Evolutionary conservation across 805 yeast genomes (phyloP).

Genomic region (Candida suzukii): DNA sequence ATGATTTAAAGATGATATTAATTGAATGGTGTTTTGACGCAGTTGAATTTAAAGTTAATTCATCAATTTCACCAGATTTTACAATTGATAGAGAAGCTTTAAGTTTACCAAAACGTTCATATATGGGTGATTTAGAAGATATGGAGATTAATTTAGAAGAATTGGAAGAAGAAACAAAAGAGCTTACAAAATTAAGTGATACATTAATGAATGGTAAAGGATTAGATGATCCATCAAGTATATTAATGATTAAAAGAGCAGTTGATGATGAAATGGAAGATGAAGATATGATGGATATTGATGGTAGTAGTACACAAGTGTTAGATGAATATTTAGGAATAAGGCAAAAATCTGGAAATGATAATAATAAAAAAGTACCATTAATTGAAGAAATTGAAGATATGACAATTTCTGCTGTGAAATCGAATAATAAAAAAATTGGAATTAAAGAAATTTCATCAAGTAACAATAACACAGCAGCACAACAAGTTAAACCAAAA

Average conservation of each 20-base stretch:
- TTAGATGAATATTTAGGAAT: too few species aligned
- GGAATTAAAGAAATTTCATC: too few species aligned
- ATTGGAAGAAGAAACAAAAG: too few species aligned
- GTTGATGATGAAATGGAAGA: constrained; percentile 17
- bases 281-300: constrained; percentile 1
- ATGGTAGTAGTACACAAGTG: too few species aligned
- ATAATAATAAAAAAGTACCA: constrained; percentile 32
- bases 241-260: constrained; percentile 33
- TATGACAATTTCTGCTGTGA: constrained; percentile 8
- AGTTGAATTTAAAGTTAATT: constrained; percentile 39
- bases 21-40: constrained; percentile 84
- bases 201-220: constrained; percentile 26
- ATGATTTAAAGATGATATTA: constrained; percentile 55
- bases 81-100: constrained; percentile 54
- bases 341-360: too few species aligned
- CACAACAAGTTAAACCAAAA: too few species aligned
- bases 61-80: constrained; percentile 14
- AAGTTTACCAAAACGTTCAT: constrained; percentile 61
- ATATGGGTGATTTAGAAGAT: constrained; percentile 58
- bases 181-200: too few species aligned
- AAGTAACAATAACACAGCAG: too few species aligned
- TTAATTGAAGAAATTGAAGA: constrained; percentile 50
- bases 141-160: constrained; percentile 36
- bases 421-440: not conserved
- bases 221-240: constrained; percentile 31